Evolutionary conservation across 1,284 basidiomycete genomes (phyloP), one percentile per base, ranked within the genome.

Genomic region (Apiotrichum mycotoxinovorans): DNA sequence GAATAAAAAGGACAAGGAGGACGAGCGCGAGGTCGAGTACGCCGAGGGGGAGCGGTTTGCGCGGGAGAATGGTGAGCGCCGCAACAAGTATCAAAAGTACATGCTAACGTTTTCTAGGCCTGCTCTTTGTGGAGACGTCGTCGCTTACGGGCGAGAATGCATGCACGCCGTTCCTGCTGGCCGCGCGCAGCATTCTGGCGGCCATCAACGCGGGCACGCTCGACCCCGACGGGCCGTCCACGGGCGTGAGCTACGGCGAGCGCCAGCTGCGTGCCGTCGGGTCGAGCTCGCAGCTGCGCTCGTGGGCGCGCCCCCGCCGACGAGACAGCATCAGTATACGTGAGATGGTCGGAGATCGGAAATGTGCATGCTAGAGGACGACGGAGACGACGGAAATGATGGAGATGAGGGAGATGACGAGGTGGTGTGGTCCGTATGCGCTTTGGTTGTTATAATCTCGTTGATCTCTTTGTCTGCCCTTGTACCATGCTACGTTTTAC

Each of bases 201-300:
- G 85, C 90, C 5, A 94, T 98, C 69, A 94, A 98, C 75, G 87
- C 88, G 12, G 95, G 95, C 17, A 81, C 82, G 18, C 81, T 98
- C 41, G 92, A 98, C 75, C 95, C 95, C 25, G 93, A 97, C 77
- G 88, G 88, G 69, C 84, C 89, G 17, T 93, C 91, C 0, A 91
- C 89, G 56, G 95, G 95, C 35, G 91, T 98, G 38, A 92, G 89
- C 68, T 98, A 97, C 71, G 96, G 95, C 14, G 95, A 98, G 75
- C 83, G 95, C 54, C 88, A 91, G 15, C 79, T 96, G 42, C 84
- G 91, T 54, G 83, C 91, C 68, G 89, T 93, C 38, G 89, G 52
- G 25, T 51, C 44, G 14, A 48, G 43, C 44, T 37, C 51, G 17
- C 60, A 57, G 17, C 38, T 60, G 22, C 33, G 52, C 26, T 35